These are phyloP conservation scores for Botryococcus braunii DNA, from an alignment of 163 green algal genomes.

Conservation along the genomic window DNA sequence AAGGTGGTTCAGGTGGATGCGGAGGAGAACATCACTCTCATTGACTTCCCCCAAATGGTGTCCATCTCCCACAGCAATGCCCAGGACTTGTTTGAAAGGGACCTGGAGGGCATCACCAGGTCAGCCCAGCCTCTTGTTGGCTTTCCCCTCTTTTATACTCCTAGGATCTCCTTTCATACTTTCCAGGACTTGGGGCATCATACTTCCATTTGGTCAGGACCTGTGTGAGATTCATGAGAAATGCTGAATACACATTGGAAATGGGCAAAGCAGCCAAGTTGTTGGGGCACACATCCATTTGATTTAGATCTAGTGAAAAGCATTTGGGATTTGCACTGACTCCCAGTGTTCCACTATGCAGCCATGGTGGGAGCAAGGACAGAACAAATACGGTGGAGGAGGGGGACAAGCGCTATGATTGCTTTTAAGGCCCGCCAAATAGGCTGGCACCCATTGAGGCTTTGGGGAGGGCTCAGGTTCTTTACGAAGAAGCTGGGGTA, in stretches of 20 bases:
- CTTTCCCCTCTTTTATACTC: constrained; percentile 5
- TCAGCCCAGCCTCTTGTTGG: constrained; percentile 9
- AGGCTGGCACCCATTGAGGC: background rate
- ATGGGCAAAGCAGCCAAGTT: background rate
- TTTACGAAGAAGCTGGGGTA: constrained; percentile 77
- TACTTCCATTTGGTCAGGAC: background rate
- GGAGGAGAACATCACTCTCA: constrained; percentile 81
- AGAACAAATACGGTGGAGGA: background rate
- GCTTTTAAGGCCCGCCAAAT: background rate
- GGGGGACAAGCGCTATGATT: background rate
- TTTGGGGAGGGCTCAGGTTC: constrained; percentile 33
- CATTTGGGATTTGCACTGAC: too few relatives aligned
- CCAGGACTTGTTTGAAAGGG: constrained; percentile 79
- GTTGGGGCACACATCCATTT: too few relatives aligned
- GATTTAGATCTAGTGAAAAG: too few relatives aligned
- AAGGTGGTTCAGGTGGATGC: constrained; percentile 51
- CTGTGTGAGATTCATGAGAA: background rate
- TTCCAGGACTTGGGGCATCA: background rate
- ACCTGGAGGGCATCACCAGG: constrained; percentile 78
- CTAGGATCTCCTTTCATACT: constrained; percentile 20
- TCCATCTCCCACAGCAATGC: constrained; percentile 84
- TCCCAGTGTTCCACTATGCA: background rate
- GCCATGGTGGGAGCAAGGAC: background rate
- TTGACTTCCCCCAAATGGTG: constrained; percentile 99
- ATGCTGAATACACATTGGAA: background rate